A percentile compares a stretch with the other conserved stretches of the same genome.
These are phyloP conservation scores for Penicillium desertorum DNA, from an alignment of 495 filamentous ascomycete genomes.

Conservation along the genomic window DNA sequence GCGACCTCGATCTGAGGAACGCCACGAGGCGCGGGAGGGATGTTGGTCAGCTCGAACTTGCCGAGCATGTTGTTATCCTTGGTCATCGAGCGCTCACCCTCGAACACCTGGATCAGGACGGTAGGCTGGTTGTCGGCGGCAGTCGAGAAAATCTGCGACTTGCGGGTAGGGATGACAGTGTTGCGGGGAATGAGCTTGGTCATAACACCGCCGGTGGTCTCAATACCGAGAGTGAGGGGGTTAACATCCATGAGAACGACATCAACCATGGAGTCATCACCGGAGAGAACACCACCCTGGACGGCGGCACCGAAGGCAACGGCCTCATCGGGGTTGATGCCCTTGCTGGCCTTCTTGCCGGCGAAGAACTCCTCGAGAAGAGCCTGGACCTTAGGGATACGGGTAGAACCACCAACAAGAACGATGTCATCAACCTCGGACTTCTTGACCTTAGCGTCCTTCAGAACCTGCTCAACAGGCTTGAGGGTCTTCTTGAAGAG, in stretches of 20 bases:
- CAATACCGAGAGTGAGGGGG: constrained; percentile 96
- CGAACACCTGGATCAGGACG: constrained; percentile 95
- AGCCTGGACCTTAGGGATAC: constrained; percentile 95
- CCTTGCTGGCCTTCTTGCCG: constrained; percentile 95
- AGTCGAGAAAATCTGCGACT: constrained; percentile 97
- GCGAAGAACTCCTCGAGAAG: constrained; percentile 95
- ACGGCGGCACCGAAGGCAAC: constrained; percentile 97
- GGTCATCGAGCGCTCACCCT: constrained; percentile 94
- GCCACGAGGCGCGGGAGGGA: constrained; percentile 90
- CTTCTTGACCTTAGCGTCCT: constrained; percentile 91
- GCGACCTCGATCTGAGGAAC: constrained; percentile 98
- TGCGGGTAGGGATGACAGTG: constrained; percentile 93
- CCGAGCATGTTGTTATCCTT: constrained; percentile 96
- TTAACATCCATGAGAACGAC: constrained; percentile 98
- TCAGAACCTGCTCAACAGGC: constrained; percentile 96
- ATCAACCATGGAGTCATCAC: constrained; percentile 72
- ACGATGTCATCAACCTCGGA: constrained; percentile 84
- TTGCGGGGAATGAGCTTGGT: constrained; percentile 95
- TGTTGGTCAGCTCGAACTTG: constrained; percentile 97
- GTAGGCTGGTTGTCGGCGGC: constrained; percentile 98
- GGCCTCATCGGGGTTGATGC: constrained; percentile 98
- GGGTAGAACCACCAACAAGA: constrained; percentile 87
- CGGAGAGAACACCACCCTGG: constrained; percentile 92
- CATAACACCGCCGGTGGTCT: constrained; percentile 98
- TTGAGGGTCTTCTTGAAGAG: constrained; percentile 99